Evolutionary conservation across 257 asterid species (phyloP).

Genomic region (Plantago ovata): DNA sequence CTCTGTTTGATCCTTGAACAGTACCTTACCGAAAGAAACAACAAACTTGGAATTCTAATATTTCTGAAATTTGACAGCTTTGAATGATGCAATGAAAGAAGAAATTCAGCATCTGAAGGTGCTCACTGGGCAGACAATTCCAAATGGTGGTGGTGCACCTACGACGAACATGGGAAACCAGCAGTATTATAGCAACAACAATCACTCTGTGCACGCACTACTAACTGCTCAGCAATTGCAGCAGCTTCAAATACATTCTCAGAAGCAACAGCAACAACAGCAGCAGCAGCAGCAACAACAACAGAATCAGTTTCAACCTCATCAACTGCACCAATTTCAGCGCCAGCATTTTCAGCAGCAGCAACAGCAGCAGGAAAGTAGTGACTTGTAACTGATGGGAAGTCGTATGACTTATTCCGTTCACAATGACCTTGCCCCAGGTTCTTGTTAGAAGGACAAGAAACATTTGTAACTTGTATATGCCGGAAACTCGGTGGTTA

Average conservation of each 20-base stretch:
- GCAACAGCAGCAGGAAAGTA: too few relatives aligned
- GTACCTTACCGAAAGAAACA: neutral
- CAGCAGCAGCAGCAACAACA: constrained; percentile 39
- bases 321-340: too few relatives aligned
- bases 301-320: too few relatives aligned
- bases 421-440: too few relatives aligned
- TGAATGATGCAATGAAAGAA: constrained; percentile 80
- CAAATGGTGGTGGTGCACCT: constrained; percentile 68
- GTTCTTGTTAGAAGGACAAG: too few relatives aligned
- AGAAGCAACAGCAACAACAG: constrained; percentile 61
- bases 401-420: too few relatives aligned
- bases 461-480: too few relatives aligned
- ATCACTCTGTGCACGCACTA: constrained; percentile 48
- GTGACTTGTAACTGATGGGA: too few relatives aligned
- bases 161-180: constrained; percentile 53
- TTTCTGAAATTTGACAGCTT: constrained; percentile 39
- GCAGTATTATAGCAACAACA: constrained; percentile 60
- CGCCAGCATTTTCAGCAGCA: too few relatives aligned
- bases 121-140: constrained; percentile 61
- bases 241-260: constrained; percentile 86
- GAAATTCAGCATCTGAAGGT: constrained; percentile 86
- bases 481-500: too few relatives aligned
- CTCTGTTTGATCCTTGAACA: neutral
- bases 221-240: constrained; percentile 81
- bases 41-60: neutral